Conservation (phyloP, 805 yeast species). For the Starmera dryadoides region DNA sequence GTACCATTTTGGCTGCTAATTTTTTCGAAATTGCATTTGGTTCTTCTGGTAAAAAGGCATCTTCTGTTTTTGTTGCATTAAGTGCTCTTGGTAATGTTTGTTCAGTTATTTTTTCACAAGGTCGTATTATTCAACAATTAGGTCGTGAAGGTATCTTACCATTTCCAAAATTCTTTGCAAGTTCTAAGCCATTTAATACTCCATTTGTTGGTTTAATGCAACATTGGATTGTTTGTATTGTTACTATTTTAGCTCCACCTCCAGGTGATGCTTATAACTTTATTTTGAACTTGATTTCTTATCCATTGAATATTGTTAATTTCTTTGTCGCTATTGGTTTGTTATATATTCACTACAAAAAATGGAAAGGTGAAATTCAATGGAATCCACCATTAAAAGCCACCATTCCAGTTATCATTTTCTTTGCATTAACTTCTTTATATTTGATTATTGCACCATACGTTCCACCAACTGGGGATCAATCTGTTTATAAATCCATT, state of each 20-base stretch:
- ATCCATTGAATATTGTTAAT: slow-evolving; percentile 75
- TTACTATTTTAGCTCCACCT: slow-evolving; percentile 74
- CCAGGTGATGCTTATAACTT: slow-evolving; percentile 87
- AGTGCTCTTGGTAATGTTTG: slow-evolving; percentile 78
- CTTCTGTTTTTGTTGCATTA: slow-evolving; percentile 74
- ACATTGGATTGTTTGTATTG: slow-evolving; percentile 69
- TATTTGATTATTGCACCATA: slow-evolving; percentile 74
- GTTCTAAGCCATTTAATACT: slow-evolving; percentile 64
- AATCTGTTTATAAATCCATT: slow-evolving; percentile 57
- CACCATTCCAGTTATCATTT: slow-evolving; percentile 50
- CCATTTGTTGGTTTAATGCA: slow-evolving; percentile 69
- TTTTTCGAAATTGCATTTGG: slow-evolving; percentile 73
- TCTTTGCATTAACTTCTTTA: slow-evolving; percentile 58
- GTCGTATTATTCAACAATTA: slow-evolving; percentile 71
- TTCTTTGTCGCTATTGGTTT: slow-evolving; percentile 57
- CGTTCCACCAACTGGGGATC: slow-evolving; percentile 62
- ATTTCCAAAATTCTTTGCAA: slow-evolving; percentile 61
- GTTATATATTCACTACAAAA: slow-evolving; percentile 47
- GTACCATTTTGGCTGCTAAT: slow-evolving; percentile 67
- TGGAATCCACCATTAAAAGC: slow-evolving; percentile 76
- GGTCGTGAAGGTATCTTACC: slow-evolving; percentile 82
- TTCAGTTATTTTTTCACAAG: slow-evolving; percentile 76
- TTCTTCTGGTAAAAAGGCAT: slow-evolving; percentile 57
- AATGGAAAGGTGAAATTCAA: slow-evolving; percentile 37
- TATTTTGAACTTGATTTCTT: slow-evolving; percentile 70